Conservation (phyloP, 1,139 yeast species). For the Zygosaccharomyces sapae region DNA sequence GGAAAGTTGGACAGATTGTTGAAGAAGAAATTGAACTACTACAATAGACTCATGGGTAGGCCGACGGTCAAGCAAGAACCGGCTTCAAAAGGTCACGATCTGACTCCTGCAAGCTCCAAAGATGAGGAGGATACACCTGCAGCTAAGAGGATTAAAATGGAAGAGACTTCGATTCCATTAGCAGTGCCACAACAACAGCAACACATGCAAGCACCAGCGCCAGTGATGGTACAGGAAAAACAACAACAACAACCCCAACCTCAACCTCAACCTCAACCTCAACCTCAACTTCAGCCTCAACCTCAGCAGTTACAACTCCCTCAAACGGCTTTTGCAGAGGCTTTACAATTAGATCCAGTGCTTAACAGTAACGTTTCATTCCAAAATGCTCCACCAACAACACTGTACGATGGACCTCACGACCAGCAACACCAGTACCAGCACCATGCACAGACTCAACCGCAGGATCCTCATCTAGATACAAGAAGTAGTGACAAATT, state of each 20-base stretch:
- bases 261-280: background rate
- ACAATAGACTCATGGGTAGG: constrained; percentile 29
- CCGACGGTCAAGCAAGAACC: constrained; percentile 14
- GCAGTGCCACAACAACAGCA: background rate
- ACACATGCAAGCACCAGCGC: background rate
- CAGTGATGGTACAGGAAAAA: background rate
- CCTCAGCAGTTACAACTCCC: constrained; percentile 10
- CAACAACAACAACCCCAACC: constrained; percentile 1
- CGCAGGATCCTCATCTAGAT: background rate
- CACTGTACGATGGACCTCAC: background rate
- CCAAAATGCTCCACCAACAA: constrained; percentile 25
- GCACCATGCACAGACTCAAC: background rate
- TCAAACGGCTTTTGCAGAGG: constrained; percentile 29
- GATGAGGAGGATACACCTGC: constrained; percentile 13
- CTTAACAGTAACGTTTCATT: constrained; percentile 27
- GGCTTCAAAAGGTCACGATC: constrained; percentile 9
- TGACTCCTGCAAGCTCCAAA: constrained; percentile 14
- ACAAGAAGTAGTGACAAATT: constrained; percentile 2
- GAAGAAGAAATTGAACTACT: constrained; percentile 29
- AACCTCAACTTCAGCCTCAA: constrained; percentile 1
- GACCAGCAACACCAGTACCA: constrained; percentile 1
- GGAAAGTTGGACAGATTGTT: constrained; percentile 32
- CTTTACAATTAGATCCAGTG: constrained; percentile 30
- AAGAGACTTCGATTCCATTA: constrained; percentile 9
- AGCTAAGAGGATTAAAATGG: constrained; percentile 20